phyloP scores from a whole-genome alignment of 108 stramenopile genomes.

The Nannochloropsis oceanica region DNA sequence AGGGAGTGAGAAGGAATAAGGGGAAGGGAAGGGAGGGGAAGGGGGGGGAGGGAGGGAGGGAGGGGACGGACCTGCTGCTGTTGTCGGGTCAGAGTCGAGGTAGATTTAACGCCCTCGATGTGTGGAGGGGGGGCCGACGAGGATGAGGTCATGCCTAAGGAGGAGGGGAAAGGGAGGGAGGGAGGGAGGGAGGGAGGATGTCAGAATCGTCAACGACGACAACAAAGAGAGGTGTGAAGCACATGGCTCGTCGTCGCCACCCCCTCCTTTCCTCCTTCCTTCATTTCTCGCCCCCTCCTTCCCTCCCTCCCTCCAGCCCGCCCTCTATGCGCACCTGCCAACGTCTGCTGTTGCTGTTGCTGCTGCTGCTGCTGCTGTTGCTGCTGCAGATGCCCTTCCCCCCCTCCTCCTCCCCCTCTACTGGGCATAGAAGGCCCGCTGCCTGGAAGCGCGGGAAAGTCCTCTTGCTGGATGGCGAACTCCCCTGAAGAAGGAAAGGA shows the following conservation, averaged over 20 bases:
- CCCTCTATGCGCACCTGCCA: too few species aligned
- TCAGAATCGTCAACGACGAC: too few species aligned
- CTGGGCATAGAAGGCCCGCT: background rate
- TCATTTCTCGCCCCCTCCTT: too few species aligned
- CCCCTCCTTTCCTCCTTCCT: too few species aligned
- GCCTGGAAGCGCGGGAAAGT: conserved; percentile 14
- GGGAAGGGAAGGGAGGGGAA: background rate
- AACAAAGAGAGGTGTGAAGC: too few species aligned
- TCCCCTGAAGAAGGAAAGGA: background rate
- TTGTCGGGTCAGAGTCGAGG: background rate
- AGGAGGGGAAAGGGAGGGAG: background rate
- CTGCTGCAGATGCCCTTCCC: background rate
- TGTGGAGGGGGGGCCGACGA: background rate
- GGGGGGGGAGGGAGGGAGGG: background rate
- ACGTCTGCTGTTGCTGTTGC: too few species aligned
- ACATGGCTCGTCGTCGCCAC: too few species aligned
- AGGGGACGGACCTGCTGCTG: background rate
- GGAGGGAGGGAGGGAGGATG: background rate
- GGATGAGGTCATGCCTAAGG: background rate
- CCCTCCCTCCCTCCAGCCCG: too few species aligned
- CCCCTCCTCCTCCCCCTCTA: background rate
- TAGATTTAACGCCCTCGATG: background rate
- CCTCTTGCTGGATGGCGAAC: conserved; percentile 18
- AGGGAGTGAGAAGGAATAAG: background rate
- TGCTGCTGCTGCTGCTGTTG: background rate